Conservation (phyloP, 352 stramenopile genomes). For the Globisporangium okanoganense region DNA sequence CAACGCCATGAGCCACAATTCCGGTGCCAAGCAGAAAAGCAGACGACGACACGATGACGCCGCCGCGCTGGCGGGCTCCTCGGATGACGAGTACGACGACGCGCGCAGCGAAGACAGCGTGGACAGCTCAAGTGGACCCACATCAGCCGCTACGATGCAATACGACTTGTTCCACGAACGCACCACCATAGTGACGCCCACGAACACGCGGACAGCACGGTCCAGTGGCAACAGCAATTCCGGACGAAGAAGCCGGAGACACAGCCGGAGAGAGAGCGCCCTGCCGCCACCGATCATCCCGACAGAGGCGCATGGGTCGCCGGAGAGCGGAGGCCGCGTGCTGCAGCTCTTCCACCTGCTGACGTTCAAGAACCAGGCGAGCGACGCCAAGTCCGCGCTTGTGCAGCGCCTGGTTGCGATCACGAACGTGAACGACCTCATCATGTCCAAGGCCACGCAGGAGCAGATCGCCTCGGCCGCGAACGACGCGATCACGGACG, state of each 20-base stretch:
- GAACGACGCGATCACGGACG: conserved; percentile 71
- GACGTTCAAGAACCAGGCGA: conserved; percentile 55
- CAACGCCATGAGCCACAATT: conserved; percentile 9
- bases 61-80: conserved; percentile 11
- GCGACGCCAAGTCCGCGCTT: conserved; percentile 45
- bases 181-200: neutral
- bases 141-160: neutral
- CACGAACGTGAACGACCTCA: conserved; percentile 52
- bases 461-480: conserved; percentile 67
- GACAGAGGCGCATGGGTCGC: neutral
- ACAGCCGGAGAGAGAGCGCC: conserved; percentile 3
- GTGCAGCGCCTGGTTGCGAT: conserved; percentile 52
- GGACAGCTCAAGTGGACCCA: conserved; percentile 20
- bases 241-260: neutral
- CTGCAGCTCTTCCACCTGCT: conserved; percentile 58
- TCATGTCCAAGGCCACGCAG: conserved; percentile 60
- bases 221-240: neutral
- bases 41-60: conserved; percentile 13
- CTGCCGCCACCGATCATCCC: conserved; percentile 7
- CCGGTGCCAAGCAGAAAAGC: conserved; percentile 19
- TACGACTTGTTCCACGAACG: conserved; percentile 44
- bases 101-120: conserved; percentile 27
- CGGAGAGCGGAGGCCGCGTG: conserved; percentile 29
- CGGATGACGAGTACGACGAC: conserved; percentile 17
- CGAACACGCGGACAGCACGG: neutral